Base-by-base conservation (phyloP, 164 flowering plant species). In the Vitis riparia region DNA sequence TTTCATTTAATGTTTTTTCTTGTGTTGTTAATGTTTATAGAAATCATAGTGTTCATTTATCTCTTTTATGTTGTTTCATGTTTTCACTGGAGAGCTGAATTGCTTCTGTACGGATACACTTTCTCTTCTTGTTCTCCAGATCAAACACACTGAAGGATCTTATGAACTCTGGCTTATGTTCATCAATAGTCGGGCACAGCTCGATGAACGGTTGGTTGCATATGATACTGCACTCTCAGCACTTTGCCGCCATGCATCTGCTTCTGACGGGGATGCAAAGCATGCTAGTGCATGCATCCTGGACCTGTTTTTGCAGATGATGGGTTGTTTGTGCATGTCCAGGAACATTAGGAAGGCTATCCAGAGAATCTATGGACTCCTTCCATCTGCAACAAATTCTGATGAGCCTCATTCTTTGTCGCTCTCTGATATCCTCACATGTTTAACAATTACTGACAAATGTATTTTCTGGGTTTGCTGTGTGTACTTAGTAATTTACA, bases 131-230 rank as follows among this genome's bases (percentile, higher is more conserved):
- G 62, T 76, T 74, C 65, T 76, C 62, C 93, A 94, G 98, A 84
- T 94, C 71, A 81, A 84, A 73, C 77, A 81, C 57, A 83, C 79
- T 72, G 80, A 78, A 65, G 72, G 74, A 73, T 91, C 93, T 51
- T 94, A 91, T 78, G 94, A 84, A 83, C 87, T 91, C 27, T 92
- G 97, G 97, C 90, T 90, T 60, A 75, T 90, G 83, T 94, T 84
- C 84, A 85, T 94, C 81, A 92, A 90, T 79, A 90, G 90, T 73
- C 91, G 96, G 16, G 27, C 63, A 49, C 79, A 80, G 47, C 81
- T 86, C 49, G 78, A 80, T 61, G 88, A 84, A 69, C 84, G 85
- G 53, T 72, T 91, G 72, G 75, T 57, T 71, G 92, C 94, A 57
- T 94, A 89, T 77, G 86, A 87, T 53, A 68, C 72, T 66, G 96